Evolutionary conservation across 768 basidiomycete genomes (phyloP).

Genomic region (Amanita rubescens): DNA sequence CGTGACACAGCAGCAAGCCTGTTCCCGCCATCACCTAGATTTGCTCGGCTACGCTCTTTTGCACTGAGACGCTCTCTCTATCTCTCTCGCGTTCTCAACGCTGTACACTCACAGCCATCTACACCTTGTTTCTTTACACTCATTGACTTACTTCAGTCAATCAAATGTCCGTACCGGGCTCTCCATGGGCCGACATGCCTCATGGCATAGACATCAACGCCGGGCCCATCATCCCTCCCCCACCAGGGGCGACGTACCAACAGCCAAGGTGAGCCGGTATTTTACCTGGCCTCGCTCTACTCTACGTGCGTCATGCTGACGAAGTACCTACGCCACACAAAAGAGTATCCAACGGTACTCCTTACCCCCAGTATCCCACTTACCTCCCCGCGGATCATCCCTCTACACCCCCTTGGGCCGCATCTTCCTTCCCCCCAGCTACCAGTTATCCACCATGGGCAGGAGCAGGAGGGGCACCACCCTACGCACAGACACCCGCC

Average conservation of each 20-base stretch:
- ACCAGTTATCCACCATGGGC: neutral
- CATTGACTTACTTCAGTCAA: too few species aligned
- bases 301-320: neutral
- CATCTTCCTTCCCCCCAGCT: neutral
- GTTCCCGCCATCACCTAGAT: too few species aligned
- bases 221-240: conserved; percentile 25
- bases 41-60: too few species aligned
- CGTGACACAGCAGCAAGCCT: neutral
- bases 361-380: neutral
- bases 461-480: neutral
- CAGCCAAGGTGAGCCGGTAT: conserved; percentile 12
- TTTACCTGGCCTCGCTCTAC: neutral
- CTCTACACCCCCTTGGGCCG: neutral
- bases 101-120: too few species aligned
- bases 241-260: conserved; percentile 20
- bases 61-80: too few species aligned
- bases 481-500: conserved; percentile 10
- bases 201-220: conserved; percentile 13
- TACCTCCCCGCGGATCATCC: neutral
- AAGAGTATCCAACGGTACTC: conserved; percentile 1
- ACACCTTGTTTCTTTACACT: too few species aligned
- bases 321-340: neutral
- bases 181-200: conserved; percentile 20
- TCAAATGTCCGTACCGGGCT: too few species aligned
- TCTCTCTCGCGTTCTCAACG: too few species aligned